Evolutionary conservation across 1,284 basidiomycete genomes (phyloP), one percentile per base, ranked within the genome.

Genomic region (Athelia psychrophila): DNA sequence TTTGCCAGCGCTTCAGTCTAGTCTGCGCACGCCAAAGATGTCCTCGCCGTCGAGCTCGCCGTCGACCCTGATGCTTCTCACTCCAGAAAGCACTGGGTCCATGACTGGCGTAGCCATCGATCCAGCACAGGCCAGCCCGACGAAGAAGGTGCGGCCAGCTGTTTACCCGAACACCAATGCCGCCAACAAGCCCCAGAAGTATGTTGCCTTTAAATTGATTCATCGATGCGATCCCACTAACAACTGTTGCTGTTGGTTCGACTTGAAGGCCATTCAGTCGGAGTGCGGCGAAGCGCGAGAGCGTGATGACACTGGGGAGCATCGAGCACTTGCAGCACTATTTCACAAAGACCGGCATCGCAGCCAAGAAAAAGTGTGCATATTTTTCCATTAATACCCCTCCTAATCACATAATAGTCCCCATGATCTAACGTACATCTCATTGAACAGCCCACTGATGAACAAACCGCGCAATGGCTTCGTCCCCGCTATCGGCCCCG

Each of bases 241-340:
- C 38, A 6, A 8, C 6, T 18, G n/a, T 42, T n/a, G 5, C 6
- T 6, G 5, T 42, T 42, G 6, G 38, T 9, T 6, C 38, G 9
- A 22, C 38, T 6, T 42, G 33, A n/a, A 42, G 38, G 58, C 88
- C 88, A 8, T 93, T 93, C 76, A 89, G 87, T 61, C 75, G 86
- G 58, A 91, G 88, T 57, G 91, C 92, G 3, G 88, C 89, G 5
- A 92, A 92, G 70, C 79, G 92, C 42, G 87, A 90, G 66, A 91
- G 88, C 61, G 92, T 94, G 18, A 87, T 93, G 86, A 83, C 88
- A 0, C 70, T 94, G 19, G 90, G 90, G 24, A 90, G 88, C 64
- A 93, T 94, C 57, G 88, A 92, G 62, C 88, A 93, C 64, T 77
- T 94, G 48, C 91, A 94, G 69, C 87, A 93, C 63, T 91, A 91